Evolutionary conservation across 176 grass and related monocot species (phyloP), one percentile per base, ranked within the genome.

Genomic region (Poa annua): DNA sequence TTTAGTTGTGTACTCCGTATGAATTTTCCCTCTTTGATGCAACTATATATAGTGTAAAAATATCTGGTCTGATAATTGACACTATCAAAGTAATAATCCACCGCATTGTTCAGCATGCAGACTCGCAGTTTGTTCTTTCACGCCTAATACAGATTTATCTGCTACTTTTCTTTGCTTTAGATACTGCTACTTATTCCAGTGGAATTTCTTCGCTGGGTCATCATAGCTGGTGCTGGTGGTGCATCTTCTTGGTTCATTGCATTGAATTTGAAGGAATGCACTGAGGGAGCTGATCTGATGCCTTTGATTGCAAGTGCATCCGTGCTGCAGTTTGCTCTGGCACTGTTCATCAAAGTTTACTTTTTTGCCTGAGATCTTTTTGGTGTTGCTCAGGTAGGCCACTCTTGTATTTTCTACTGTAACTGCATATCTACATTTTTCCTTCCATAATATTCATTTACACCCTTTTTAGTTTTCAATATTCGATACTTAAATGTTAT

Each of bases 311-410:
- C 90, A 20, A 84, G 91, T 83, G 96, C 93, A 59, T 54, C 85
- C 38, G 55, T 86, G 50, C 71, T 98, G 85, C 96, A 98, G 80
- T 87, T 98, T 88, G 81, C 83, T 83, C 83, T 98, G 63, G 87
- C 96, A 66, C 73, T 98, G 81, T 93, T 98, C 83, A 93, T 98
- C 82, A 98, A 98, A 88, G 87, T 93, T 85, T 93, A 92, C 89
- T 98, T 98, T 86, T 98, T 98, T 76, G 85, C 89, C 57, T 96
- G 68, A 95, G 86, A 80, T 55, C 59, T 76, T 54, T 50, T 73
- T 73, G 22, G 34, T 87, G 78, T 71, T 74, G 71, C 80, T 77
- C 78, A 81, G 90, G 87, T 83, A 10, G 50, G 66, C 56, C 71
- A 77, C 64, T 56, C 26, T 59, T 42, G 50, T 85, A 16, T 32